Conservation (phyloP, 805 yeast genomes). For the Yarrowia sp. region DNA sequence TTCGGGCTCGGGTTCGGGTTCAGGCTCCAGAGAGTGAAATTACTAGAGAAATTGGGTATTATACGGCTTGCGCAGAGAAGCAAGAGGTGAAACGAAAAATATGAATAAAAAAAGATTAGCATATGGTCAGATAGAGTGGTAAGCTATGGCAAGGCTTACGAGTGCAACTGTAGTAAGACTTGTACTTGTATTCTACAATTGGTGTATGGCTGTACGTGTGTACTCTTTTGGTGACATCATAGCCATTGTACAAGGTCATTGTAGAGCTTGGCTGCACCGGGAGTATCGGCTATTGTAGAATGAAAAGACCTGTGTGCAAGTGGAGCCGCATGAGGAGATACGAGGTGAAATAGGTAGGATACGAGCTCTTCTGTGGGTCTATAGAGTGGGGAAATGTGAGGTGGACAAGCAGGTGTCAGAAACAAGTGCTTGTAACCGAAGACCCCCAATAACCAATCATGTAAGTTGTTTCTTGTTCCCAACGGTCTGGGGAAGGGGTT, state of each 20-base stretch:
- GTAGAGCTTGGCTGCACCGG: slow-evolving; percentile 14
- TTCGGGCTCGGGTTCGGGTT: slow-evolving; percentile 7
- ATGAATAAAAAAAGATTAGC: slow-evolving; percentile 6
- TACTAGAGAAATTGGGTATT: slow-evolving; percentile 5
- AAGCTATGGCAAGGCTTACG: no score
- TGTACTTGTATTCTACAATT: no score
- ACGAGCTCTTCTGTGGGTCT: not conserved
- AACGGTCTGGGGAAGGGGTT: slow-evolving; percentile 23
- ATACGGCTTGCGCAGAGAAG: slow-evolving; percentile 7
- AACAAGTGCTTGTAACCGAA: not conserved
- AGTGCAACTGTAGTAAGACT: no score
- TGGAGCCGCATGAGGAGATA: slow-evolving; percentile 8
- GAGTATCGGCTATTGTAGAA: not conserved
- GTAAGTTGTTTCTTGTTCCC: not conserved
- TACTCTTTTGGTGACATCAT: no score
- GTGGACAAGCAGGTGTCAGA: no score
- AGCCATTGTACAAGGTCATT: no score
- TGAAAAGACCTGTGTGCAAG: not conserved
- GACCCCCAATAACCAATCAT: slow-evolving; percentile 24
- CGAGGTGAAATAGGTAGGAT: no score
- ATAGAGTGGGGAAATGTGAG: not conserved
- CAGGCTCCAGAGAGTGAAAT: slow-evolving; percentile 1
- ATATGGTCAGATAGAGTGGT: not conserved
- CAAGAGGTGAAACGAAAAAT: not conserved
- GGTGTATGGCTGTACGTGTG: no score